Evolutionary conservation across 164 flowering plant genomes (phyloP), one percentile per base, ranked within the genome.

Genomic region (Vitis rupestris): DNA sequence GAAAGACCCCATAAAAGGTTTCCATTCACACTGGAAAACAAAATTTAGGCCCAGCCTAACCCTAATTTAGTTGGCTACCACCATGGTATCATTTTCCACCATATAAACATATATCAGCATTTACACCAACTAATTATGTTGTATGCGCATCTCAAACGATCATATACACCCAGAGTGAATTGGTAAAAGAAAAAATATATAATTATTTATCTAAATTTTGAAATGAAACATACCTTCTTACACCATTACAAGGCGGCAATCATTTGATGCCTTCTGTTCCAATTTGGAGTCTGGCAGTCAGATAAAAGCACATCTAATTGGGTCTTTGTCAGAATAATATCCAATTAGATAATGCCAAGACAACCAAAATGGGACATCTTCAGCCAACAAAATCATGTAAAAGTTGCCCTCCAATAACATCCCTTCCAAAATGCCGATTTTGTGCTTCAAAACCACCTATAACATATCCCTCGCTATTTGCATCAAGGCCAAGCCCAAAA

Each of bases 321-420:
- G 8, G 17, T 50, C 53, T 64, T 19, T 11, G 52, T 6, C 27
- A 50, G 56, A 19, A 52, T 52, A 27, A 10, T 11, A 27, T 59
- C 14, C 37, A 27, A 59, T 59, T 10, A 59, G 61, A 59, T 16
- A 54, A 49, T 16, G 50, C 37, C 10, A n/a, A 51, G 55, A 64
- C 23, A 9, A 31, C 56, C 61, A 16, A 12, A 23, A 55, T 17
- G 49, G 12, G 6, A 17, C 37, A n/a, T 30, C 14, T 63, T 81
- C 79, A 80, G 50, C 90, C 90, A 52, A 85, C 87, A 78, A 85
- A 86, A 70, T 89, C 90, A 73, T 80, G 89, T 60, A 89, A 73
- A 59, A 86, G 75, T 17, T 86, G 88, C 13, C 86, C 85, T 11
- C 87, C 90, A 3, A 84, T 61, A 9, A 76, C 78, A 63, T 84